Evolutionary conservation across 2,329 filamentous ascomycete species (phyloP), one percentile per base, ranked within the genome.

Genomic region (Aspergillus nomiae): DNA sequence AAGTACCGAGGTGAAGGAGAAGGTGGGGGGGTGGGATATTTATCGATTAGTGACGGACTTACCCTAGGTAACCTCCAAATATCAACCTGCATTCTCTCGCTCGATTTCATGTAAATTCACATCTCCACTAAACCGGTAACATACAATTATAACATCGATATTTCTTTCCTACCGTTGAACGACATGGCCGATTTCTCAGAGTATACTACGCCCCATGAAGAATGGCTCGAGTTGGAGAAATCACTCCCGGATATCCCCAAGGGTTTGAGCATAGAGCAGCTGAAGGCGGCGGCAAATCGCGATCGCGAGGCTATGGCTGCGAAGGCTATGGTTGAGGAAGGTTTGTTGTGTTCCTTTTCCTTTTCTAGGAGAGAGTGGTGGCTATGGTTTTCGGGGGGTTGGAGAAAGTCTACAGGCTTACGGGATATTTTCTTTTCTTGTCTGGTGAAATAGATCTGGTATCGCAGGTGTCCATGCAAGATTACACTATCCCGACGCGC

Each of bases 211-310:
- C 74, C 77, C 7, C 80, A 77, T 60, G 71, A 76, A 3, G 82
- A 83, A 69, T 84, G 83, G 83, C 63, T 78, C 2, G 79, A 75
- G 0, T 65, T 82, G 0, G 77, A 79, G 61, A 68, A 70, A 6
- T 71, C 65, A 1, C 67, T 80, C n/a, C 72, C 75, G 5, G 32
- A 71, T 3, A n/a, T 65, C 2, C 69, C 73, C 2, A 43, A 57
- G 11, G 45, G 69, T 4, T 62, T 75, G 28, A 60, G 69, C 10
- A 9, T 70, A 5, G 63, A 70, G 3, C 65, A 78, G 55, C 34
- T 72, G 26, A 75, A 70, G 59, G 54, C 58, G 10, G 48, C 66
- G 3, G 60, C 66, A 26, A 82, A 81, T 56, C 71, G 69, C 5
- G 50, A 46, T 1, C 74, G 80, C 28, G 80, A 82, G 62, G 65